A percentile compares a stretch with the other conserved stretches of the same genome.
phyloP scores from a whole-genome alignment of 2,329 filamentous ascomycete species.

The Cladosporium sp. region DNA sequence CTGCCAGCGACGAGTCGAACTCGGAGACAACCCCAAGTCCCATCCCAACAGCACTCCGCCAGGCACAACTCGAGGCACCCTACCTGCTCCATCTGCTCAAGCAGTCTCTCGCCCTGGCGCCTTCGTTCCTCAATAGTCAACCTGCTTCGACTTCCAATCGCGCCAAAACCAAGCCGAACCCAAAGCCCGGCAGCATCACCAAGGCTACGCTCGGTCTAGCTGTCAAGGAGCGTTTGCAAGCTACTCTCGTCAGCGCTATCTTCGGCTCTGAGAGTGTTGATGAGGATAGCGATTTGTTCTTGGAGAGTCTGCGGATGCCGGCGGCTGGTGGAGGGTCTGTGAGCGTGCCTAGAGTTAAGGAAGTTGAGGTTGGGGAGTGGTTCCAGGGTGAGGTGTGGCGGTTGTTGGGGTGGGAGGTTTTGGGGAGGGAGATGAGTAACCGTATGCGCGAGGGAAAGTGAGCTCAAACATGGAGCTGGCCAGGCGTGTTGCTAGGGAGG shows the following conservation, averaged over 20 bases:
- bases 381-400: conserved; percentile 60
- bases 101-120: conserved; percentile 43
- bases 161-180: conserved; percentile 34
- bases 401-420: conserved; percentile 58
- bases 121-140: conserved; percentile 36
- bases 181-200: conserved; percentile 30
- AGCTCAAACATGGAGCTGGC: neutral
- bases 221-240: conserved; percentile 48
- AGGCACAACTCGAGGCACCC: conserved; percentile 42
- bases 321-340: conserved; percentile 28
- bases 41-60: conserved; percentile 22
- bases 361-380: conserved; percentile 52
- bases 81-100: conserved; percentile 47
- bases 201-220: conserved; percentile 40
- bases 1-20: conserved; percentile 25
- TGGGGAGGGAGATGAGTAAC: conserved; percentile 11
- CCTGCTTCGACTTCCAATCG: conserved; percentile 22
- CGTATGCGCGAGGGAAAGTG: neutral
- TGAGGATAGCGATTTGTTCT: conserved; percentile 41
- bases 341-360: conserved; percentile 40
- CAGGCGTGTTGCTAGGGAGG: neutral
- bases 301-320: conserved; percentile 47
- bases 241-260: conserved; percentile 48
- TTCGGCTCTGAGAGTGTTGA: conserved; percentile 41
- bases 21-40: neutral